Percentiles rank a stretch among this genome's conserved stretches.
phyloP scores from a whole-genome alignment of 164 flowering plant species.

The Vitis labrusca region DNA sequence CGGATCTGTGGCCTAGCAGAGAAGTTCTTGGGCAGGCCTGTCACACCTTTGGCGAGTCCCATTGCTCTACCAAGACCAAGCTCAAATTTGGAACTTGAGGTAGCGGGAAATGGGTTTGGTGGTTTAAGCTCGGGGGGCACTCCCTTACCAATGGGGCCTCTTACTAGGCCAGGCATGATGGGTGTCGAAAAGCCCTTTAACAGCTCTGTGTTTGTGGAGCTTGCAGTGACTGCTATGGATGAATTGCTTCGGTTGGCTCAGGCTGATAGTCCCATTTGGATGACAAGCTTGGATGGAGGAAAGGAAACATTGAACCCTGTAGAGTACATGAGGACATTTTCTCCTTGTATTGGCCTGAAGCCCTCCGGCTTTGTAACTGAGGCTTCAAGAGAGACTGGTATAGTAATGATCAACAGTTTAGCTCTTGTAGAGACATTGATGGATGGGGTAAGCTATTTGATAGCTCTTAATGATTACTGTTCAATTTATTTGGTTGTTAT shows the following conservation, averaged over 20 bases:
- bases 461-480: not conserved
- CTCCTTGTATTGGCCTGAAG: conserved; percentile 42
- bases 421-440: conserved; percentile 66
- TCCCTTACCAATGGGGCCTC: conserved; percentile 25
- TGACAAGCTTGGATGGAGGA: conserved; percentile 37
- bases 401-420: conserved; percentile 53
- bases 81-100: conserved; percentile 34
- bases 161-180: conserved; percentile 14
- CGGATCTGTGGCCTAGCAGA: conserved; percentile 36
- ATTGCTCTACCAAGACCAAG: conserved; percentile 11
- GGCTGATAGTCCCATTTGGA: conserved; percentile 61
- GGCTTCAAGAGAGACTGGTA: conserved; percentile 56
- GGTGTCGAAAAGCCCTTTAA: conserved; percentile 14
- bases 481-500: too few relatives aligned
- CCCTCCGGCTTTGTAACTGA: conserved; percentile 46
- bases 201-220: conserved; percentile 26
- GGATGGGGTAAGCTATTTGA: conserved; percentile 57
- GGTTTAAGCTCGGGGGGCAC: conserved; percentile 12
- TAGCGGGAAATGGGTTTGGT: conserved; percentile 32
- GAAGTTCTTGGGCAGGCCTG: conserved; percentile 39
- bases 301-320: conserved; percentile 55
- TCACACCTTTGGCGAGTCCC: conserved; percentile 19
- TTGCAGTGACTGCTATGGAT: conserved; percentile 55
- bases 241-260: conserved; percentile 59
- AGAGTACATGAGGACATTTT: conserved; percentile 48